These are phyloP conservation scores for Trypanosoma grayi DNA, from an alignment of 208 protist genomes.

Conservation along the genomic window DNA sequence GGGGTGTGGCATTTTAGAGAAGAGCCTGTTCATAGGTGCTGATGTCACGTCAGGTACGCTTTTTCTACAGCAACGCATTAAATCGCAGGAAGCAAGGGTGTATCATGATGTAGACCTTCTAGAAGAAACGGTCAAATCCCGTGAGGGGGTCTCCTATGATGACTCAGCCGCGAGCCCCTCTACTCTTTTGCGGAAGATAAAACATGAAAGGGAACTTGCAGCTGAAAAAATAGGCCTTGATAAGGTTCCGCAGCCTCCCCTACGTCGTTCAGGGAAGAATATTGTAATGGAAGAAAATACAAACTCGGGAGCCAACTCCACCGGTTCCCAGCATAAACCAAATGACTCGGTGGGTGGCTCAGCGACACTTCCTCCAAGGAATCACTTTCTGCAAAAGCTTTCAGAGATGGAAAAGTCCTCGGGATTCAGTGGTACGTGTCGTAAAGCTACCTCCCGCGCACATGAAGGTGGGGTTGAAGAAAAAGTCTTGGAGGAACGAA, in stretches of 20 bases:
- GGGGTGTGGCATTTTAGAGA: neutral
- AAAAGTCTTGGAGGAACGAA: constrained; percentile 68
- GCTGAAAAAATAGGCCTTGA: constrained; percentile 10
- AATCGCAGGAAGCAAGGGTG: neutral
- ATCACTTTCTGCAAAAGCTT: constrained; percentile 62
- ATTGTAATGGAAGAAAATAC: neutral
- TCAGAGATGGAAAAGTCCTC: constrained; percentile 54
- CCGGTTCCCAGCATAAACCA: neutral
- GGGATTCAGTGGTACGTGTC: constrained; percentile 3
- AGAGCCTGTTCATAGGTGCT: too few species aligned
- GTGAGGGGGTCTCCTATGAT: neutral
- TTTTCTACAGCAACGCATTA: constrained; percentile 2
- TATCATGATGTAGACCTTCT: neutral
- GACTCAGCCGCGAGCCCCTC: constrained; percentile 30
- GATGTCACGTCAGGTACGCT: too few species aligned
- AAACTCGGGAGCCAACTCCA: neutral
- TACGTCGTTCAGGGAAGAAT: constrained; percentile 40
- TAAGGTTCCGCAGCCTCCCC: constrained; percentile 29
- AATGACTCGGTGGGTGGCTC: neutral
- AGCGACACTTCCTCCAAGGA: constrained; percentile 6
- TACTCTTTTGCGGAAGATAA: constrained; percentile 32
- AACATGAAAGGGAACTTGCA: constrained; percentile 33
- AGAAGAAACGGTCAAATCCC: neutral
- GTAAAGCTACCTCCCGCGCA: neutral
- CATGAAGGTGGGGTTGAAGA: constrained; percentile 26